These are phyloP conservation scores for Aspergillus saccharolyticus DNA, from an alignment of 495 filamentous ascomycete species.

Conservation along the genomic window DNA sequence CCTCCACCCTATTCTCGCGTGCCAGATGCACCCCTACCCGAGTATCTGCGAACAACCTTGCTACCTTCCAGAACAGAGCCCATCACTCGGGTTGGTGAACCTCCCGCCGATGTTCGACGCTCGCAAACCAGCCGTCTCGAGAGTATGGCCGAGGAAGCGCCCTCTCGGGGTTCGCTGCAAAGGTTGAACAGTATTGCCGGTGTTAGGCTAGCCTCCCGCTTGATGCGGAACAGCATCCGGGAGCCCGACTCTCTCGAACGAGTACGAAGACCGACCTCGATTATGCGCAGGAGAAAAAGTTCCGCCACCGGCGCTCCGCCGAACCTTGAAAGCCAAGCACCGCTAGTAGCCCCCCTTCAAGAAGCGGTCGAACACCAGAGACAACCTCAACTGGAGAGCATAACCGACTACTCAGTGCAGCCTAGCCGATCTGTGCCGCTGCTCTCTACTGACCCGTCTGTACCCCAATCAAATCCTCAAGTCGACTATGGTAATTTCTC, in stretches of 20 bases:
- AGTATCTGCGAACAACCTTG: slow-evolving; percentile 41
- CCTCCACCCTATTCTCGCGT: slow-evolving; percentile 82
- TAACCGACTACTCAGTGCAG: not conserved
- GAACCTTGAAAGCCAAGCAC: slow-evolving; percentile 2
- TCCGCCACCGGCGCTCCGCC: slow-evolving; percentile 2
- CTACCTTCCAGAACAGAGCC: slow-evolving; percentile 24
- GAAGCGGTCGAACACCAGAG: not conserved
- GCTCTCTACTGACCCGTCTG: not conserved
- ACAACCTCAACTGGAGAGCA: not conserved
- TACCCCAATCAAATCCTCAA: not conserved
- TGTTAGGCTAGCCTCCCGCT: slow-evolving; percentile 16
- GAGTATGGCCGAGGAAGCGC: slow-evolving; percentile 14
- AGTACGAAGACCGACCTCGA: slow-evolving; percentile 12
- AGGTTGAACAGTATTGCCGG: slow-evolving; percentile 29
- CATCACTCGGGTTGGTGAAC: slow-evolving; percentile 8
- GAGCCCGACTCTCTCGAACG: slow-evolving; percentile 14
- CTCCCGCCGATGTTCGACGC: slow-evolving; percentile 16
- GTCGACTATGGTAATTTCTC: not conserved
- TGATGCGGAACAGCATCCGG: slow-evolving; percentile 18
- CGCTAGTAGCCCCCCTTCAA: not conserved
- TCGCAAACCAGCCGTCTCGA: slow-evolving; percentile 24
- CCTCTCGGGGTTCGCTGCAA: slow-evolving; percentile 29
- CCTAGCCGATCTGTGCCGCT: not conserved
- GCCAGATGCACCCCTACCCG: slow-evolving; percentile 55
- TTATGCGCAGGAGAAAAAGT: slow-evolving; percentile 10